Conservation (phyloP, 176 grass and related monocot species). For the Eleusine indica region DNA sequence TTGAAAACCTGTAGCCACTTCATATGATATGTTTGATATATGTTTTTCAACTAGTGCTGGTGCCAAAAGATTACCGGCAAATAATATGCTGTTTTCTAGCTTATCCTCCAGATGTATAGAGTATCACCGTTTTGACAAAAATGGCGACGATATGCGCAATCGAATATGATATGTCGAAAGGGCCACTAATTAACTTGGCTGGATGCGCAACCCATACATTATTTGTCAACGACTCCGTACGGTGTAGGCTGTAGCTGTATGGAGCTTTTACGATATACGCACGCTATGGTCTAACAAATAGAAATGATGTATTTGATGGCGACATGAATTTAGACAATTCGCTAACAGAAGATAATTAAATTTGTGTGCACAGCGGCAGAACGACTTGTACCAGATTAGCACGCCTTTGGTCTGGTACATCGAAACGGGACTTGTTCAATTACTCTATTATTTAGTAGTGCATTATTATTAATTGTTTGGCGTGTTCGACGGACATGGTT, state of each 20-base stretch:
- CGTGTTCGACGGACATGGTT: no score
- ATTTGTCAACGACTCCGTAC: background rate
- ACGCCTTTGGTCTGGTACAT: background rate
- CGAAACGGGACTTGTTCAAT: no score
- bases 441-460: no score
- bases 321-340: background rate
- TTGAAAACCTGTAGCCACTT: no score
- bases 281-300: background rate
- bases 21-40: background rate
- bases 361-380: background rate
- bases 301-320: background rate
- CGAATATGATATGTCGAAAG: background rate
- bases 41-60: background rate
- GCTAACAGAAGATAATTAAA: background rate
- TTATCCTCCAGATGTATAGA: background rate
- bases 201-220: background rate
- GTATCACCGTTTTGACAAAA: background rate
- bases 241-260: background rate
- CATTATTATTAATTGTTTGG: no score
- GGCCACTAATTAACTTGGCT: background rate
- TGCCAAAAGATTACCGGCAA: background rate
- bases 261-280: no score
- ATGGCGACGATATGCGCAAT: background rate
- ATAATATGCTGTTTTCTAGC: background rate
- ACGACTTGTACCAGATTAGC: background rate